Percentiles rank a stretch among this genome's conserved stretches.
phyloP scores from a whole-genome alignment of 2,329 filamentous ascomycete genomes.

The Remersonia thermophila region DNA sequence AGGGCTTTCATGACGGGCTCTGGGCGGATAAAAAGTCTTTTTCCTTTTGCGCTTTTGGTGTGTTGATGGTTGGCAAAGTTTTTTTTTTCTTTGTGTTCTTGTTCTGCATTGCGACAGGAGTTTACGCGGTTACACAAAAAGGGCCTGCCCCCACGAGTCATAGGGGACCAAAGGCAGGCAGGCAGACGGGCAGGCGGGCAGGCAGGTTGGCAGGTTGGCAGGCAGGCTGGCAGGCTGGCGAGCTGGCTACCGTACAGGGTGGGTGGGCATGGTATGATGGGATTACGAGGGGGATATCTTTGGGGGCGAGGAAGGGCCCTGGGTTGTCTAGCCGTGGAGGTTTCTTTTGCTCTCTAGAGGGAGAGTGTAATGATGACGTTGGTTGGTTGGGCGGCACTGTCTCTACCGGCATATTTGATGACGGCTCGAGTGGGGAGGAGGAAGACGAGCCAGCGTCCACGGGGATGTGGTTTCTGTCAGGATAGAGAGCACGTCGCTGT shows the following conservation, averaged over 20 bases:
- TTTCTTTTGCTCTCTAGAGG: too few relatives aligned
- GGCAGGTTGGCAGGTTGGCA: constrained; percentile 1
- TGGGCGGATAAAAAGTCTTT: neutral
- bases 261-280: constrained; percentile 4
- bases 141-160: neutral
- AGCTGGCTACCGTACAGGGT: constrained; percentile 4
- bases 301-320: neutral
- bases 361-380: too few relatives aligned
- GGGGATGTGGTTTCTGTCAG: too few relatives aligned
- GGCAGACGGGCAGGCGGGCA: too few relatives aligned
- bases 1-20: neutral
- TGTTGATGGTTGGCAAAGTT: constrained; percentile 4
- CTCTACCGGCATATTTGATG: too few relatives aligned
- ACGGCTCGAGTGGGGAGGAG: too few relatives aligned
- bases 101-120: constrained; percentile 20
- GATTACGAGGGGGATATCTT: too few relatives aligned
- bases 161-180: too few relatives aligned
- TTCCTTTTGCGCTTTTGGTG: constrained; percentile 4
- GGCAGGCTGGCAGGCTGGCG: too few relatives aligned
- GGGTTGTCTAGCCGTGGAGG: neutral
- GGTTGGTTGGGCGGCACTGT: too few relatives aligned
- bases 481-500: too few relatives aligned
- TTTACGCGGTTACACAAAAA: constrained; percentile 18
- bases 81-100: constrained; percentile 7
- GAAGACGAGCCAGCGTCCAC: too few relatives aligned